These are phyloP conservation scores for Penicillium cataractarum DNA, from an alignment of 495 filamentous ascomycete genomes.

Conservation along the genomic window DNA sequence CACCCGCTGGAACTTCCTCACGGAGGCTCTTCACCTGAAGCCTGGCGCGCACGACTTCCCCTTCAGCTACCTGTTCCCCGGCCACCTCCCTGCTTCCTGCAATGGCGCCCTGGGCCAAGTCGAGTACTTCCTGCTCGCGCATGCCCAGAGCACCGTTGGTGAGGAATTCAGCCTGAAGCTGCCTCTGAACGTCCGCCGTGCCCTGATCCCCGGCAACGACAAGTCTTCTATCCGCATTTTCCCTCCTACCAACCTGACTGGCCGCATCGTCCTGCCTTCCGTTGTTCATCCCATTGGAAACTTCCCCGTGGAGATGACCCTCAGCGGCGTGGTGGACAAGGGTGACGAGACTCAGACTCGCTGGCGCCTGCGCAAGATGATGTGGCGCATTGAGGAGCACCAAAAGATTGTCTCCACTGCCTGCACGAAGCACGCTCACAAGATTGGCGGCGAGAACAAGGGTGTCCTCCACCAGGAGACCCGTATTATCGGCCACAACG, in stretches of 20 bases:
- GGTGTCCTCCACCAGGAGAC: conserved; percentile 77
- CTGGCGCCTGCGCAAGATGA: conserved; percentile 87
- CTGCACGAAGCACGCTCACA: conserved; percentile 76
- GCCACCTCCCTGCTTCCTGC: conserved; percentile 81
- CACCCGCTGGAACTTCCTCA: conserved; percentile 77
- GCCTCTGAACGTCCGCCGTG: conserved; percentile 71
- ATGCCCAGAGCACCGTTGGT: conserved; percentile 60
- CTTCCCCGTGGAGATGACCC: conserved; percentile 74
- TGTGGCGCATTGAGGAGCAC: conserved; percentile 90
- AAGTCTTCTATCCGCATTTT: conserved; percentile 85
- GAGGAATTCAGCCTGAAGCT: conserved; percentile 68
- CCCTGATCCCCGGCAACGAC: conserved; percentile 74
- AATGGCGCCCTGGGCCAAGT: conserved; percentile 72
- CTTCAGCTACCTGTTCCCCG: conserved; percentile 88
- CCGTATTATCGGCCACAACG: conserved; percentile 72
- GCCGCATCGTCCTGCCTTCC: conserved; percentile 75
- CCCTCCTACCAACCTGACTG: conserved; percentile 90
- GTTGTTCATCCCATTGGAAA: conserved; percentile 87
- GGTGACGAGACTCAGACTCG: conserved; percentile 65
- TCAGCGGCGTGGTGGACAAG: conserved; percentile 76
- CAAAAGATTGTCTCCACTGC: conserved; percentile 78
- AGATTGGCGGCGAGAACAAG: conserved; percentile 72
- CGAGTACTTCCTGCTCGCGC: conserved; percentile 78
- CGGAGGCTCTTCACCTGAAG: conserved; percentile 63
- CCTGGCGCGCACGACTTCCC: conserved; percentile 78